These are phyloP conservation scores for Flaveria trinervia DNA, from an alignment of 129 eudicot species.

Conservation along the genomic window DNA sequence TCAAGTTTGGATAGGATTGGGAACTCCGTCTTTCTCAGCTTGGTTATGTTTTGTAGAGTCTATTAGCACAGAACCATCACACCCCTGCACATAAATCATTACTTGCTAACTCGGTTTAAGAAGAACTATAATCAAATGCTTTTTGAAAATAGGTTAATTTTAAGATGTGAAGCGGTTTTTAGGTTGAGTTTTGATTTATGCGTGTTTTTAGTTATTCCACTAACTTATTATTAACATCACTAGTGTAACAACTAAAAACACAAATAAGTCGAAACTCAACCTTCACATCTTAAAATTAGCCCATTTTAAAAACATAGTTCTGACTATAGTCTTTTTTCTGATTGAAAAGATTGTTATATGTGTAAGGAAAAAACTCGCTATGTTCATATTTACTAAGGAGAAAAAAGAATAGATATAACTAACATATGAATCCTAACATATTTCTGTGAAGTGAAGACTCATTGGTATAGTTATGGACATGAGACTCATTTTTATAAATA, in stretches of 20 bases:
- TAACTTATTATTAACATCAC: no score
- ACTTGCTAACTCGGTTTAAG: neutral
- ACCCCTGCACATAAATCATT: conserved; percentile 48
- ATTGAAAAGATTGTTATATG: neutral
- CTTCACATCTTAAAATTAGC: no score
- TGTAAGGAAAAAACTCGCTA: neutral
- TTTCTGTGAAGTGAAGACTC: no score
- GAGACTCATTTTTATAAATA: neutral
- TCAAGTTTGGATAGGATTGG: conserved; percentile 32
- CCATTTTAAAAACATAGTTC: neutral
- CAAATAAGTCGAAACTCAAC: no score
- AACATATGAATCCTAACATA: neutral
- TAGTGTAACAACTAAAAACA: no score
- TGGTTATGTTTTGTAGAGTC: conserved; percentile 44
- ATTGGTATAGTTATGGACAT: no score
- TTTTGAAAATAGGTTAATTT: no score
- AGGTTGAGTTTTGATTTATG: no score
- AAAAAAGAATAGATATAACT: neutral
- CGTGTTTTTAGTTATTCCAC: no score
- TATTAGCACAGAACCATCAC: conserved; percentile 73
- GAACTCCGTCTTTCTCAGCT: conserved; percentile 59
- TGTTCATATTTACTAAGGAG: neutral
- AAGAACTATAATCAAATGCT: no score
- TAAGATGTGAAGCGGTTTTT: no score
- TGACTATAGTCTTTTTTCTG: neutral